Evolutionary conservation across 768 basidiomycete species (phyloP).

Genomic region (Myochromella boudieri): DNA sequence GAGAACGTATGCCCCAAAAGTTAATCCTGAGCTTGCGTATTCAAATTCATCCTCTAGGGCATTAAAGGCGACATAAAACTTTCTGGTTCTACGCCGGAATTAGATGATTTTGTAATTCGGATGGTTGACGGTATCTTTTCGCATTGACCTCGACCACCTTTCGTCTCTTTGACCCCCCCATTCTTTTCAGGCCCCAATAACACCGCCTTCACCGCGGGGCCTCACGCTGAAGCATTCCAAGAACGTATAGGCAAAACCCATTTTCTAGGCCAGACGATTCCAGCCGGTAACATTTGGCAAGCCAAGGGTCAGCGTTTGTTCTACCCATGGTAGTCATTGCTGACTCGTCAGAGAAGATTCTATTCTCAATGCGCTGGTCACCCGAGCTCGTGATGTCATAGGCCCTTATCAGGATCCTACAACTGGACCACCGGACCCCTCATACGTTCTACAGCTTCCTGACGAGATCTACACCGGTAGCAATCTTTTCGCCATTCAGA

Average conservation of each 20-base stretch:
- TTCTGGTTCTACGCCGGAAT: conserved; percentile 69
- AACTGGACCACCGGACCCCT: conserved; percentile 68
- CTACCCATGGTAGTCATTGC: background rate
- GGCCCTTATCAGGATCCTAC: conserved; percentile 52
- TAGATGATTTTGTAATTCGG: conserved; percentile 81
- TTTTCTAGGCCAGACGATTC: conserved; percentile 61
- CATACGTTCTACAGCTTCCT: conserved; percentile 73
- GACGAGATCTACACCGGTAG: conserved; percentile 71
- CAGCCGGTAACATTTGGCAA: conserved; percentile 74
- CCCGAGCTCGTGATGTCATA: conserved; percentile 54
- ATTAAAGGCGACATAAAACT: conserved; percentile 69
- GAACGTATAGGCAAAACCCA: conserved; percentile 70
- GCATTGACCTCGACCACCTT: conserved; percentile 1
- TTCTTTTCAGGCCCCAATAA: conserved; percentile 55
- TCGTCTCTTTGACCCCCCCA: conserved; percentile 1
- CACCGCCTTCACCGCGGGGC: conserved; percentile 50
- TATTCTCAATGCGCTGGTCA: conserved; percentile 60
- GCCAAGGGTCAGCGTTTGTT: conserved; percentile 60
- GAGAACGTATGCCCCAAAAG: conserved; percentile 66
- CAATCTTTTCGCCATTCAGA: conserved; percentile 88
- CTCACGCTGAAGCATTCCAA: conserved; percentile 55
- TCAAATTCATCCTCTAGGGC: conserved; percentile 49
- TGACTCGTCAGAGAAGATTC: conserved; percentile 46
- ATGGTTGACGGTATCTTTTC: conserved; percentile 83
- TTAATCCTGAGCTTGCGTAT: background rate